phyloP scores from a whole-genome alignment of 2,329 filamentous ascomycete genomes.

The Aspergillus caelatus region DNA sequence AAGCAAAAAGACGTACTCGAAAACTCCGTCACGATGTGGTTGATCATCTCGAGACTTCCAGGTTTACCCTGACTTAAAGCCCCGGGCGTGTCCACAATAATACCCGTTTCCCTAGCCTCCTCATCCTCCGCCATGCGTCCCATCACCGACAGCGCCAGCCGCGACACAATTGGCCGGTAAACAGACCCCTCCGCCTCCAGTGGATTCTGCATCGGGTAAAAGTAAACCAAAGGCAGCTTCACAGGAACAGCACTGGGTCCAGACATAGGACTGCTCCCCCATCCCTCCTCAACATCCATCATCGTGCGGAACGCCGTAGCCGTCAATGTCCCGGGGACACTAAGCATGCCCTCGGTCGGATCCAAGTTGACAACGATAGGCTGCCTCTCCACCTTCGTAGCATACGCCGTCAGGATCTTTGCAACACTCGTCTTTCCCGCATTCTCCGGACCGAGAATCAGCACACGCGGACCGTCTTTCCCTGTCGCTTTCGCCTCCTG shows the following conservation, averaged over 20 bases:
- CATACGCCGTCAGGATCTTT: slow-evolving; percentile 78
- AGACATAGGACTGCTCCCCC: slow-evolving; percentile 87
- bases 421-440: slow-evolving; percentile 82
- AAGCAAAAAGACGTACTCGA: slow-evolving; percentile 52
- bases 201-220: slow-evolving; percentile 74
- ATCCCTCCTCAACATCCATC: slow-evolving; percentile 85
- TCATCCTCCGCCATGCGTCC: slow-evolving; percentile 76
- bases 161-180: slow-evolving; percentile 73
- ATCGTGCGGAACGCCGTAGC: slow-evolving; percentile 85
- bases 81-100: slow-evolving; percentile 83
- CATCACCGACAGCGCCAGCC: slow-evolving; percentile 76
- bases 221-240: slow-evolving; percentile 89
- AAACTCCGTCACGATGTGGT: slow-evolving; percentile 74
- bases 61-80: slow-evolving; percentile 65
- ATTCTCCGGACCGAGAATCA: slow-evolving; percentile 77
- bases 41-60: slow-evolving; percentile 73
- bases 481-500: slow-evolving; percentile 57
- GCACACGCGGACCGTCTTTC: slow-evolving; percentile 72
- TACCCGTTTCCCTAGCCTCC: slow-evolving; percentile 70
- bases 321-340: slow-evolving; percentile 78
- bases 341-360: slow-evolving; percentile 76
- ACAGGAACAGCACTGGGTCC: slow-evolving; percentile 86
- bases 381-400: slow-evolving; percentile 71
- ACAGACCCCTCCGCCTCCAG: slow-evolving; percentile 69
- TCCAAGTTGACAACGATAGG: slow-evolving; percentile 85